phyloP scores from a whole-genome alignment of 352 stramenopile species.

The Pythium sp. region DNA sequence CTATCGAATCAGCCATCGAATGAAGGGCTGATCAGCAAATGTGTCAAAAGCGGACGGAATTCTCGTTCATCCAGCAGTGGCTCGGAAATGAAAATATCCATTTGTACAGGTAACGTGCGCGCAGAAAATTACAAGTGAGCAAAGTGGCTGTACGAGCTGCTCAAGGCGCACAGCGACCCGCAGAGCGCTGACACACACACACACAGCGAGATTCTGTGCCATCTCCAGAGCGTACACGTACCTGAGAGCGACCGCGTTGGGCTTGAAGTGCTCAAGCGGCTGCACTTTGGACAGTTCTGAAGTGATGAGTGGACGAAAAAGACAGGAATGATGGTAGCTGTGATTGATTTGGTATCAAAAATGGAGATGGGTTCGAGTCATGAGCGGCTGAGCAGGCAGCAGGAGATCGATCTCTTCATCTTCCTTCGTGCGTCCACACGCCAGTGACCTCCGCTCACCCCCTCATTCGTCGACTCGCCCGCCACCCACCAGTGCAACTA shows the following conservation, averaged over 20 bases:
- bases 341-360: not conserved
- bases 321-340: not conserved
- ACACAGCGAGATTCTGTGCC: slow-evolving; percentile 31
- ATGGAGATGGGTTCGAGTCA: not conserved
- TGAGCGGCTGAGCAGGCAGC: not conserved
- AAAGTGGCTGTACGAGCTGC: slow-evolving; percentile 27
- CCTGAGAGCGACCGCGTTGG: slow-evolving; percentile 24
- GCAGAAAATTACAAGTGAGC: too few relatives aligned
- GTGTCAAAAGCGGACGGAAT: too few relatives aligned
- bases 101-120: too few relatives aligned
- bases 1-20: not conserved
- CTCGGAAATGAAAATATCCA: too few relatives aligned
- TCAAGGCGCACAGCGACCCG: slow-evolving; percentile 26
- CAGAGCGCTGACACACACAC: slow-evolving; percentile 26
- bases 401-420: not conserved
- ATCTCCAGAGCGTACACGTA: slow-evolving; percentile 23
- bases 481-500: not conserved
- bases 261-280: slow-evolving; percentile 31
- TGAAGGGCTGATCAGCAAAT: too few relatives aligned
- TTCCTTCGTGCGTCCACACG: not conserved
- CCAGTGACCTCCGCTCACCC: not conserved
- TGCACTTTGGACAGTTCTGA: slow-evolving; percentile 43
- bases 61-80: too few relatives aligned
- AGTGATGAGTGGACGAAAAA: not conserved
- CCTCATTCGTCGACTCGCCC: not conserved